Evolutionary conservation across 257 asterid genomes (phyloP).

Genomic region (Solanum acaule): DNA sequence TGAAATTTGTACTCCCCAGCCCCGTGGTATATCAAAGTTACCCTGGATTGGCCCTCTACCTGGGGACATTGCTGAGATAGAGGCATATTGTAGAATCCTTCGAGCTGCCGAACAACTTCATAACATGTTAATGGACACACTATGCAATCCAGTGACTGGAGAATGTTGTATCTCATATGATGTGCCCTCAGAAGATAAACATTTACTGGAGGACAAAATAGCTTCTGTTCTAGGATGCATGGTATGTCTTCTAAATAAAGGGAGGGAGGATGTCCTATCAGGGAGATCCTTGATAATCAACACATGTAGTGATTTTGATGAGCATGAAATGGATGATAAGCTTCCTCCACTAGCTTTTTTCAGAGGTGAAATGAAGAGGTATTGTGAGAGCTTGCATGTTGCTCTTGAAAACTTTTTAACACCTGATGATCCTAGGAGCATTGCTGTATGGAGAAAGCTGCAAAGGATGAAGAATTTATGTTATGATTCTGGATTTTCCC

Average conservation of each 20-base stretch:
- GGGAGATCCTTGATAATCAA: slow-evolving; percentile 64
- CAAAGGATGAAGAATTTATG: slow-evolving; percentile 72
- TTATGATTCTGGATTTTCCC: slow-evolving; percentile 87
- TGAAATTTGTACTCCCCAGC: slow-evolving; percentile 30
- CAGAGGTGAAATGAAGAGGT: slow-evolving; percentile 94
- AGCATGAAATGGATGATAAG: slow-evolving; percentile 42
- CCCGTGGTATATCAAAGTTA: slow-evolving; percentile 41
- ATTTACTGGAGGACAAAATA: slow-evolving; percentile 74
- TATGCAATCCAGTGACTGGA: slow-evolving; percentile 89
- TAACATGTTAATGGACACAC: slow-evolving; percentile 74
- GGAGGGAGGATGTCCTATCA: slow-evolving; percentile 77
- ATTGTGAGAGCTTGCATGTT: slow-evolving; percentile 88
- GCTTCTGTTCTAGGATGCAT: slow-evolving; percentile 97
- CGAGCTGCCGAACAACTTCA: slow-evolving; percentile 90
- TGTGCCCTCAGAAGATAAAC: slow-evolving; percentile 70
- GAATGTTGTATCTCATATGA: slow-evolving; percentile 85
- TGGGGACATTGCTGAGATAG: slow-evolving; percentile 94
- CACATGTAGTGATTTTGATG: slow-evolving; percentile 50
- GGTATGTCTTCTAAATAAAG: slow-evolving; percentile 87
- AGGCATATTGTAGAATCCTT: slow-evolving; percentile 93
- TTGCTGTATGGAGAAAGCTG: slow-evolving; percentile 83
- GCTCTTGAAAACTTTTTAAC: slow-evolving; percentile 70
- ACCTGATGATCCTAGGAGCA: slow-evolving; percentile 66
- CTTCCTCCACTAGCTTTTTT: slow-evolving; percentile 86
- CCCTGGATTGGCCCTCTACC: slow-evolving; percentile 94